Conservation (phyloP, 352 stramenopile species). For the Saprolegnia parasitica region DNA sequence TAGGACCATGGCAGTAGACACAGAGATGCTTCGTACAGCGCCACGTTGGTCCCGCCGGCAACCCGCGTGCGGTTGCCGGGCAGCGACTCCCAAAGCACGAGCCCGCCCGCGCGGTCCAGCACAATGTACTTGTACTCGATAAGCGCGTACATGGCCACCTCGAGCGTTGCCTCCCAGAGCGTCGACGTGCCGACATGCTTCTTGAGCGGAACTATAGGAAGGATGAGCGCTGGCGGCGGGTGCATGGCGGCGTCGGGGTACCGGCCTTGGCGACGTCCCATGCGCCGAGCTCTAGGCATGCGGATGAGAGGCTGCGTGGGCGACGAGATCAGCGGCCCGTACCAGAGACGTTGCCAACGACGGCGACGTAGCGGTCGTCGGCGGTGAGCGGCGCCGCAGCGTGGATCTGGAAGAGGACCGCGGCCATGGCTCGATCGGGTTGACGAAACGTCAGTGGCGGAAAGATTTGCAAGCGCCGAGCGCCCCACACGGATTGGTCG, state of each 20-base stretch:
- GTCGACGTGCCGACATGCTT: conserved; percentile 27
- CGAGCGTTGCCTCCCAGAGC: conserved; percentile 44
- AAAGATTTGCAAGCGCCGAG: neutral
- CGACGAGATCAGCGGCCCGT: neutral
- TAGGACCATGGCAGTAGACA: neutral
- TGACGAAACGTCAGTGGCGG: neutral
- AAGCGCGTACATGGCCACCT: conserved; percentile 32
- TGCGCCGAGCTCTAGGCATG: conserved; percentile 43
- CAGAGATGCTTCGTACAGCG: conserved; percentile 41
- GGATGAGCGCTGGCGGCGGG: neutral
- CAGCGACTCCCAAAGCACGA: conserved; percentile 68
- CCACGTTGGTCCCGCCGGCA: conserved; percentile 42
- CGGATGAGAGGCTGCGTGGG: neutral
- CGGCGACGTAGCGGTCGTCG: neutral
- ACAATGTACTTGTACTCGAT: conserved; percentile 82
- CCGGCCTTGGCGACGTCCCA: conserved; percentile 57
- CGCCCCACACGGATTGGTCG: neutral
- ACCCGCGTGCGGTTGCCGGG: conserved; percentile 61
- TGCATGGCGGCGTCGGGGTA: conserved; percentile 17
- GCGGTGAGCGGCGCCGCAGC: neutral
- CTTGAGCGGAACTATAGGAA: neutral
- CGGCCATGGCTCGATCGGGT: neutral
- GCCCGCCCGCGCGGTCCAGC: conserved; percentile 37
- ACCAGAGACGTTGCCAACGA: conserved; percentile 11
- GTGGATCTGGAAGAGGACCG: conserved; percentile 1